phyloP scores from a whole-genome alignment of 345 rosid species.

The Schrenkiella parvula region DNA sequence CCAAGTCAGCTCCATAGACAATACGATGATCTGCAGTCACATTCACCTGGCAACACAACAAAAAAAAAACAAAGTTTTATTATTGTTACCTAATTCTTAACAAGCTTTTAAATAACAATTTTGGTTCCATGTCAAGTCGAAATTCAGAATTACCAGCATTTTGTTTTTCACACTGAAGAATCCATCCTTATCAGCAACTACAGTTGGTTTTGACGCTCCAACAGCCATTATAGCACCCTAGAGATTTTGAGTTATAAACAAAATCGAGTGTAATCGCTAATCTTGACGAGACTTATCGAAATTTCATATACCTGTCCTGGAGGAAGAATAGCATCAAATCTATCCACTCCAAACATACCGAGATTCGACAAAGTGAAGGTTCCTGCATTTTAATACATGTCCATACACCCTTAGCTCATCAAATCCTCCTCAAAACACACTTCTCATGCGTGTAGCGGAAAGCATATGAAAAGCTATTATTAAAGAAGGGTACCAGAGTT shows the following conservation, averaged over 20 bases:
- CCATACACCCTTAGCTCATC: not conserved
- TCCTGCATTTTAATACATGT: slow-evolving; percentile 47
- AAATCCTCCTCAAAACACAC: not conserved
- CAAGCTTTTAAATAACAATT: not conserved
- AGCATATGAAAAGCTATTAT: not conserved
- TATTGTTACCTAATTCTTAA: too few species aligned
- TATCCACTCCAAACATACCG: slow-evolving; percentile 96
- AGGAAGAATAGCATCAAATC: slow-evolving; percentile 98
- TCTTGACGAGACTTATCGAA: not conserved
- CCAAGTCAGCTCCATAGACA: slow-evolving; percentile 90
- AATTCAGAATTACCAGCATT: slow-evolving; percentile 68
- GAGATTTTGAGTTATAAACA: slow-evolving; percentile 8
- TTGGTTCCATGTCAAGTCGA: not conserved
- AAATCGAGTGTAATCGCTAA: not conserved
- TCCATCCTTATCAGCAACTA: slow-evolving; percentile 79
- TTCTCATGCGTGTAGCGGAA: not conserved
- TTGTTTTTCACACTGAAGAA: slow-evolving; percentile 84
- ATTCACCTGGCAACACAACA: slow-evolving; percentile 62
- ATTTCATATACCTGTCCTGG: slow-evolving; percentile 71
- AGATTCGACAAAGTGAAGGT: slow-evolving; percentile 92
- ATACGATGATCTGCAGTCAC: slow-evolving; percentile 96
- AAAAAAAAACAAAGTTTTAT: too few species aligned
- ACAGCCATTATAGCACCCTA: slow-evolving; percentile 99
- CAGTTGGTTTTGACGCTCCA: slow-evolving; percentile 94
- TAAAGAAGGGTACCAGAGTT: slow-evolving; percentile 61